A percentile compares a stretch with the other conserved stretches of the same genome.
These are phyloP conservation scores for Ogataea degrootiae DNA, from an alignment of 805 yeast genomes.

Conservation along the genomic window DNA sequence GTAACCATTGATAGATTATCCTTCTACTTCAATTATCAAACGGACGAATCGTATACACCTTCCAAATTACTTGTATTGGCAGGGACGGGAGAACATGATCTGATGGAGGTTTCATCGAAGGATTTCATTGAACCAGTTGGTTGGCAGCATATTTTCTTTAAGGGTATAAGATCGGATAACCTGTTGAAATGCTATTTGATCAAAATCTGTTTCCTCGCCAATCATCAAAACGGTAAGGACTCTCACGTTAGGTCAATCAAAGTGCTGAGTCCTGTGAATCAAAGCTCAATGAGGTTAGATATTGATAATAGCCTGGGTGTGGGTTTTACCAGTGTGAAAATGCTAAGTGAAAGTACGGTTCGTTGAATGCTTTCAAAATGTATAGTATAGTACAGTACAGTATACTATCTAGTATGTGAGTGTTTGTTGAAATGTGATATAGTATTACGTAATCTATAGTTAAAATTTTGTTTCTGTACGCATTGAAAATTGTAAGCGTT, in stretches of 20 bases:
- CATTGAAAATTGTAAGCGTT: no score
- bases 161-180: slow-evolving; percentile 48
- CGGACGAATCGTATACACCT: slow-evolving; percentile 95
- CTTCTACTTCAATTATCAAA: slow-evolving; percentile 60
- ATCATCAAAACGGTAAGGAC: slow-evolving; percentile 95
- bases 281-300: slow-evolving; percentile 20
- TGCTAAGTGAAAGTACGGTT: slow-evolving; percentile 30
- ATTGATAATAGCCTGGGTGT: slow-evolving; percentile 22
- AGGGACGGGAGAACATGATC: slow-evolving; percentile 77
- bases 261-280: slow-evolving; percentile 43
- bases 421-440: no score
- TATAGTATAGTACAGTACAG: background rate
- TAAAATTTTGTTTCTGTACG: no score
- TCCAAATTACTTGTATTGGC: slow-evolving; percentile 57
- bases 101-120: slow-evolving; percentile 58
- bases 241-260: slow-evolving; percentile 79
- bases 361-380: slow-evolving; percentile 12
- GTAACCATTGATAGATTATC: slow-evolving; percentile 67
- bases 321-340: slow-evolving; percentile 29
- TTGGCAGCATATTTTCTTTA: slow-evolving; percentile 67
- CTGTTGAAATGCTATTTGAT: slow-evolving; percentile 64
- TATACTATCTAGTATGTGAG: background rate
- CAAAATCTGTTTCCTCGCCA: slow-evolving; percentile 58
- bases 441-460: no score
- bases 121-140: slow-evolving; percentile 66